Evolutionary conservation across 768 basidiomycete genomes (phyloP), one percentile per base, ranked within the genome.

Genomic region (Strobilomyces echinocephalus): DNA sequence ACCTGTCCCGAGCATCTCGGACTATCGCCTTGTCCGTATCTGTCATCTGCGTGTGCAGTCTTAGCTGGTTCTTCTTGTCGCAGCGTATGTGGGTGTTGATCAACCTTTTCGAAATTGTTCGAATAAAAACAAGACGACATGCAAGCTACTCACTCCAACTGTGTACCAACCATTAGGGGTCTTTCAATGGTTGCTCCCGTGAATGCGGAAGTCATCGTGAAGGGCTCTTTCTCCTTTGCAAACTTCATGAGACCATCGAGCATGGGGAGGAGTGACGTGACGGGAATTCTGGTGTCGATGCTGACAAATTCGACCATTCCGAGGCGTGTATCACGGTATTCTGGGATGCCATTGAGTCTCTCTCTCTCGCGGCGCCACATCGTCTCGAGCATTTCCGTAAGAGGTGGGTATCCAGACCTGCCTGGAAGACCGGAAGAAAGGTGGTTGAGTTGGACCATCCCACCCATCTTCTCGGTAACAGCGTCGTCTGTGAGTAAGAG

Each of bases 231-330:
- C 9, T 34, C 30, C 31, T 33, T 54, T 0, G 53, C 60, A 4
- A 48, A 1, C 35, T 53, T 31, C 28, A 51, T 43, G 1, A 53
- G 20, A 12, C 42, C 33, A 46, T 5, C 57, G 55, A 24, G 24
- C 24, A 24, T 24, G 24, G 24, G 24, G 24, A 24, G 24, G 24
- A 24, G 2, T 2, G 24, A 24, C 24, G 24, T 24, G 24, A 24
- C 24, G 24, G 24, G 24, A 4, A 24, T 2, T 24, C 4, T 24
- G 9, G 44, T 57, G 48, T 57, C 55, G 33, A 57, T 57, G 15
- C 61, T 61, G 43, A 61, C 53, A 39, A 61, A 61, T 20, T 61
- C 59, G 14, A 60, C 16, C 1, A 57, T 42, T 8, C 59, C 60
- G 24, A 60, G 50, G 5, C 59, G 60, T 5, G 51, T 41, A n/a